phyloP scores from a whole-genome alignment of 148 eudicot genomes.

The Pouteria glomerata region DNA sequence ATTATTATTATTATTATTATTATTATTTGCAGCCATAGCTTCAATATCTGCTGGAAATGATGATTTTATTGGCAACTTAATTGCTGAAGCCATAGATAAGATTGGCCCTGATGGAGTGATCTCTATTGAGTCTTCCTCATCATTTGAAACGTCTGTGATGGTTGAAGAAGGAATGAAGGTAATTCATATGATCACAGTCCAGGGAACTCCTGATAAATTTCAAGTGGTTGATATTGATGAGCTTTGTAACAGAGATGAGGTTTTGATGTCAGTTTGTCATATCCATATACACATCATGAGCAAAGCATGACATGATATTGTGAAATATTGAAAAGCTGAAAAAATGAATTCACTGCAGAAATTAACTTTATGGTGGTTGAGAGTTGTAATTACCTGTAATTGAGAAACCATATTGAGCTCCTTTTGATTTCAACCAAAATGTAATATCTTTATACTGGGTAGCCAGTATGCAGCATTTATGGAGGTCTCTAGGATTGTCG shows the following conservation, averaged over 20 bases:
- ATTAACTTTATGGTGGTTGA: background rate
- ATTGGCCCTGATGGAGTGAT: constrained; percentile 86
- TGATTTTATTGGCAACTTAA: constrained; percentile 71
- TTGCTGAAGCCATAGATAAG: constrained; percentile 77
- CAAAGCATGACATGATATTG: background rate
- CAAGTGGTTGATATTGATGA: background rate
- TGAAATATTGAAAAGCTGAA: background rate
- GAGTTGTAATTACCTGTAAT: background rate
- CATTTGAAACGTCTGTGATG: constrained; percentile 59
- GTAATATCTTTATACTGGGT: background rate
- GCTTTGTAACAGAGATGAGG: background rate
- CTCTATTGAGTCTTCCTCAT: constrained; percentile 66
- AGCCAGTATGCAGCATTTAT: background rate
- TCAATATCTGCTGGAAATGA: constrained; percentile 89
- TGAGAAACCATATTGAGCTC: background rate
- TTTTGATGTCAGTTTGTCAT: background rate
- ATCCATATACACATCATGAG: background rate
- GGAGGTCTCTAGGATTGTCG: background rate
- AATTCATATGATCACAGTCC: constrained; percentile 12
- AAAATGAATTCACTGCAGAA: background rate
- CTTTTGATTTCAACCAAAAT: background rate
- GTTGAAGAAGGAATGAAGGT: constrained; percentile 99
- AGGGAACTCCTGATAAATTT: background rate
- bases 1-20: too few species aligned
- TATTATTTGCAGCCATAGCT: constrained; percentile 80